Evolutionary conservation across 2,329 filamentous ascomycete genomes (phyloP).

Genomic region (Colletotrichum spinosum): DNA sequence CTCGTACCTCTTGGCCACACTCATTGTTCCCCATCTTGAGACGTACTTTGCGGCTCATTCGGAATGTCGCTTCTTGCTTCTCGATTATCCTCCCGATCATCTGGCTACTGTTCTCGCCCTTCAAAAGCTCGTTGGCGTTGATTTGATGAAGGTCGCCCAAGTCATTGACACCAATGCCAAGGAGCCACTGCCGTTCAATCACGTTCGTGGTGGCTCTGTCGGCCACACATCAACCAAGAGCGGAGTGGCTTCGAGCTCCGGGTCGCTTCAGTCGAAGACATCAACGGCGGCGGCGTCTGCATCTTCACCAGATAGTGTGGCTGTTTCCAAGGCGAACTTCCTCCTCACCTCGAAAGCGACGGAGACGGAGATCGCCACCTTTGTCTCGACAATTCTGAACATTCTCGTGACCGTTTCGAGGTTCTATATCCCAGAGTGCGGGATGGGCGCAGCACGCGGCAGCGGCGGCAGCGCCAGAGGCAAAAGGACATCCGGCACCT

Average conservation of each 20-base stretch:
- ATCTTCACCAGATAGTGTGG: conserved; percentile 40
- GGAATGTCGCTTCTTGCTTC: conserved; percentile 65
- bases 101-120: conserved; percentile 68
- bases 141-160: conserved; percentile 69
- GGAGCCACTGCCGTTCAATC: conserved; percentile 51
- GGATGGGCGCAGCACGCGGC: background rate
- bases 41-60: conserved; percentile 66
- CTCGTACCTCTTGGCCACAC: conserved; percentile 64
- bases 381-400: conserved; percentile 65
- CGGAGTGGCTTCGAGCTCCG: conserved; percentile 13
- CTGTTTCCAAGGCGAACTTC: conserved; percentile 66
- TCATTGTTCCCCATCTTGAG: conserved; percentile 71
- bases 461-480: conserved; percentile 4
- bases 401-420: conserved; percentile 57
- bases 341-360: conserved; percentile 67
- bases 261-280: conserved; percentile 22
- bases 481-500: conserved; percentile 39
- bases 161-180: conserved; percentile 60
- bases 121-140: conserved; percentile 66
- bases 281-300: conserved; percentile 13
- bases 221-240: conserved; percentile 39
- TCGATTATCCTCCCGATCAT: conserved; percentile 69
- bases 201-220: conserved; percentile 51
- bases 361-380: conserved; percentile 63
- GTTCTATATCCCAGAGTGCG: conserved; percentile 58